Conservation (phyloP, 1,284 basidiomycete species). For the Xerocomus cyaneibrunnescens region DNA sequence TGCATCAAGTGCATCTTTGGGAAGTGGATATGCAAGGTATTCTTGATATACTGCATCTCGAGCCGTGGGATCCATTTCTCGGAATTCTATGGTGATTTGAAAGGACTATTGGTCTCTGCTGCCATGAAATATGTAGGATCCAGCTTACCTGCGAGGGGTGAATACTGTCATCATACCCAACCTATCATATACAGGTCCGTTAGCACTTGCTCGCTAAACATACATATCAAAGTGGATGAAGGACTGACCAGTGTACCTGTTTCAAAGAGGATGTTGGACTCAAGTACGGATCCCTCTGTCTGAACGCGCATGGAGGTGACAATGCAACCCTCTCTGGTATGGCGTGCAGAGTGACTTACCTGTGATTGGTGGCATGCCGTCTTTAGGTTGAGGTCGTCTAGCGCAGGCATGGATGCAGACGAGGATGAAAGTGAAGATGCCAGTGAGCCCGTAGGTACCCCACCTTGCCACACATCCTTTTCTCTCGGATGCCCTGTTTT, state of each 20-base stretch:
- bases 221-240: not conserved
- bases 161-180: not conserved
- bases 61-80: not conserved
- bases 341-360: not conserved
- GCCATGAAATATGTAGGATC: not conserved
- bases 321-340: no score
- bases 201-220: not conserved
- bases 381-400: not conserved
- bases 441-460: not conserved
- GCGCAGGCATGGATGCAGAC: not conserved
- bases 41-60: conserved; percentile 10
- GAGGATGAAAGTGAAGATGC: no score
- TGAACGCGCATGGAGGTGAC: not conserved
- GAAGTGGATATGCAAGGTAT: conserved; percentile 6
- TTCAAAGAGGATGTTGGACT: conserved; percentile 6
- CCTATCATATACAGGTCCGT: not conserved
- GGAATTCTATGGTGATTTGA: conserved; percentile 16
- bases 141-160: not conserved
- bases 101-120: not conserved
- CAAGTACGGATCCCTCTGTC: not conserved
- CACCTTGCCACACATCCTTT: no score
- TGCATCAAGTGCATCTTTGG: not conserved
- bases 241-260: conserved; percentile 15
- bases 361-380: not conserved
- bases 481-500: not conserved